Evolutionary conservation across 495 filamentous ascomycete species (phyloP).

Genomic region (Aspergillus coremiiformis): DNA sequence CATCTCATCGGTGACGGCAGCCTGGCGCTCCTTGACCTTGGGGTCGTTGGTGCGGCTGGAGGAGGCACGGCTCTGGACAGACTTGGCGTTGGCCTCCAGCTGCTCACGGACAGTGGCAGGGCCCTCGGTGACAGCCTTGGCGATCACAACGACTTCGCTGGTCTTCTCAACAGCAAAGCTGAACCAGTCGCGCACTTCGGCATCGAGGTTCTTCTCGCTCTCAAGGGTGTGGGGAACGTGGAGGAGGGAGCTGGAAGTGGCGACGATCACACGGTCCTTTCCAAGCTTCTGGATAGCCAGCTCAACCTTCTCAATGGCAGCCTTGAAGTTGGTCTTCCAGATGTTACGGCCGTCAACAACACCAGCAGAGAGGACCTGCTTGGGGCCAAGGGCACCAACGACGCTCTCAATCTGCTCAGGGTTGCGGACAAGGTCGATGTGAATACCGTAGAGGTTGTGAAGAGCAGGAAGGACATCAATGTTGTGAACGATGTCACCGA

Average conservation of each 20-base stretch:
- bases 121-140: slow-evolving; percentile 90
- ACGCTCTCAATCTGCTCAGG: slow-evolving; percentile 90
- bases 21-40: slow-evolving; percentile 88
- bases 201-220: slow-evolving; percentile 92
- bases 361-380: slow-evolving; percentile 85
- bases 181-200: slow-evolving; percentile 95
- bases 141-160: slow-evolving; percentile 80
- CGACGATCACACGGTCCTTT: slow-evolving; percentile 90
- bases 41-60: slow-evolving; percentile 95
- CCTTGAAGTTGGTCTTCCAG: slow-evolving; percentile 98
- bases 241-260: slow-evolving; percentile 92
- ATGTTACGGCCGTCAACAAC: slow-evolving; percentile 98
- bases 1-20: slow-evolving; percentile 70
- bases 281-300: slow-evolving; percentile 86
- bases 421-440: slow-evolving; percentile 93
- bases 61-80: slow-evolving; percentile 76
- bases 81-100: slow-evolving; percentile 91
- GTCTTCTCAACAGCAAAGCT: slow-evolving; percentile 96
- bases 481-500: slow-evolving; percentile 99
- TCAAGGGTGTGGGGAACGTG: slow-evolving; percentile 96
- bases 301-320: slow-evolving; percentile 81
- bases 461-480: slow-evolving; percentile 70
- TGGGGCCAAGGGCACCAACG: slow-evolving; percentile 64
- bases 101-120: slow-evolving; percentile 75
- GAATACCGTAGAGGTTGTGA: slow-evolving; percentile 69